Evolutionary conservation across 2,329 filamentous ascomycete species (phyloP).

Genomic region (Helotiales sp.): DNA sequence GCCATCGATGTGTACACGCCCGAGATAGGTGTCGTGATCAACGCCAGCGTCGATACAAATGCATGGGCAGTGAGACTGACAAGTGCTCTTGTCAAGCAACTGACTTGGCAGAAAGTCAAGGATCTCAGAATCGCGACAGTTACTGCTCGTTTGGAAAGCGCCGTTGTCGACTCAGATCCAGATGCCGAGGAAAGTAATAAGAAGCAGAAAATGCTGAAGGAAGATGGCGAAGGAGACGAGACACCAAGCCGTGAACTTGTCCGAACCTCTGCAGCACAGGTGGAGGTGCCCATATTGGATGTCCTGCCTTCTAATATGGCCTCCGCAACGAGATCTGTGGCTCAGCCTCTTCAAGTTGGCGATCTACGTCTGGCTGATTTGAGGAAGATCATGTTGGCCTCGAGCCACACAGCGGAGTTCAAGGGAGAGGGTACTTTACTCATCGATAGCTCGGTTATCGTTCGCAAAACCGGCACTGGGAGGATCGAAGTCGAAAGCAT

Average conservation of each 20-base stretch:
- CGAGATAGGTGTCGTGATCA: conserved; percentile 70
- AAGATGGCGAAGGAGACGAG: conserved; percentile 50
- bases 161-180: conserved; percentile 49
- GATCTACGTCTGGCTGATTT: conserved; percentile 89
- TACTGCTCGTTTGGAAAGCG: conserved; percentile 70
- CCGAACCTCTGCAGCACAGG: conserved; percentile 22
- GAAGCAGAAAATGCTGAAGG: conserved; percentile 50
- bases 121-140: conserved; percentile 92
- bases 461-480: conserved; percentile 86
- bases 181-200: conserved; percentile 51
- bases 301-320: conserved; percentile 63
- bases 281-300: conserved; percentile 46
- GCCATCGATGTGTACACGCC: conserved; percentile 81
- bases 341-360: conserved; percentile 91
- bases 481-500: conserved; percentile 86
- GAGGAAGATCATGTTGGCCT: conserved; percentile 78
- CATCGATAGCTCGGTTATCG: conserved; percentile 85
- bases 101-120: conserved; percentile 94
- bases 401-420: conserved; percentile 89
- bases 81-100: conserved; percentile 79
- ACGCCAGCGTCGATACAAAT: conserved; percentile 97
- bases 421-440: conserved; percentile 90
- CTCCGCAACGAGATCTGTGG: conserved; percentile 74
- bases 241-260: conserved; percentile 28
- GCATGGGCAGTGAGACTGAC: conserved; percentile 95